A percentile compares a stretch with the other conserved stretches of the same genome.
Conservation (phyloP, 345 rosid genomes). For the Barbarea vulgaris region DNA sequence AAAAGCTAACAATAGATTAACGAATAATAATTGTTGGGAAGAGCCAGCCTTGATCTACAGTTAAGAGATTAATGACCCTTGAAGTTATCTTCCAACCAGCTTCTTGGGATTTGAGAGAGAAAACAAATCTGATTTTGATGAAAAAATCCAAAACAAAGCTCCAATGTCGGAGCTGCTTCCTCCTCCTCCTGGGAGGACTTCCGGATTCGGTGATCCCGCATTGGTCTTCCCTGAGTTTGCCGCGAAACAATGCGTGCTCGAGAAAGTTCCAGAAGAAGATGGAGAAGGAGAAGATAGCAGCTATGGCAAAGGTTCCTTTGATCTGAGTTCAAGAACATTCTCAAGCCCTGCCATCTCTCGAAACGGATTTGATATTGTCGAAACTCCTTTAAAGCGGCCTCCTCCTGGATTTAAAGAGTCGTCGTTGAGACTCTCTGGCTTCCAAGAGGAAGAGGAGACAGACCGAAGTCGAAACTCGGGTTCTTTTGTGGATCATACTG, state of each 20-base stretch:
- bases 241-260: constrained; percentile 18
- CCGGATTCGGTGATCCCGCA: constrained; percentile 33
- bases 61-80: constrained; percentile 26
- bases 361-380: neutral
- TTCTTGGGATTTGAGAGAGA: constrained; percentile 37
- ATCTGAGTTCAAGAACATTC: constrained; percentile 33
- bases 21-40: constrained; percentile 10
- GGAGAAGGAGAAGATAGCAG: constrained; percentile 41
- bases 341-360: constrained; percentile 22
- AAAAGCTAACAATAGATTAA: constrained; percentile 25
- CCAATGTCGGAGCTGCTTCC: constrained; percentile 44
- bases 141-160: constrained; percentile 40
- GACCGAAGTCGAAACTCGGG: constrained; percentile 12
- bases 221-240: constrained; percentile 40
- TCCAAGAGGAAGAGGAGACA: constrained; percentile 23
- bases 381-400: constrained; percentile 19
- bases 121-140: constrained; percentile 30
- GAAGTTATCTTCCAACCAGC: constrained; percentile 28
- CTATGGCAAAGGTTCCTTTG: constrained; percentile 36
- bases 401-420: constrained; percentile 13
- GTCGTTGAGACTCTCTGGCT: constrained; percentile 11
- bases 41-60: constrained; percentile 38
- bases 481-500: constrained; percentile 28
- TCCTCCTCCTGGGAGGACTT: constrained; percentile 30
- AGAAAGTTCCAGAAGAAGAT: constrained; percentile 28